Percentiles rank a stretch among this genome's conserved stretches.
These are phyloP conservation scores for Irpex lacteus DNA, from an alignment of 1,284 basidiomycete genomes.

Conservation along the genomic window DNA sequence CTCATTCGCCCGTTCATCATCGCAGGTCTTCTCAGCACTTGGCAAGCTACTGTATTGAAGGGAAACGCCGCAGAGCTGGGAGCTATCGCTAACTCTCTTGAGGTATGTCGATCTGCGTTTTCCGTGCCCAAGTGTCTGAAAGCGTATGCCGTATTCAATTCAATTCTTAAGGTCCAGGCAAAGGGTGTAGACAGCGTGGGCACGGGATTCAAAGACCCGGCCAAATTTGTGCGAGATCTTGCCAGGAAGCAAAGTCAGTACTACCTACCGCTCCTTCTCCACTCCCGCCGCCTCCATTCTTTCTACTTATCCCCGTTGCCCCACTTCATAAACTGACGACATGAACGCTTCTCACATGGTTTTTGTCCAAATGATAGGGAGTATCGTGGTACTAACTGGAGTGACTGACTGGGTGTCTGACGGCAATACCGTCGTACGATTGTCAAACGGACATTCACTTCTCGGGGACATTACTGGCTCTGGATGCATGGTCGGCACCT, in stretches of 20 bases:
- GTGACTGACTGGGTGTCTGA: constrained; percentile 86
- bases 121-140: background rate
- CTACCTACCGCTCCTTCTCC: constrained; percentile 4
- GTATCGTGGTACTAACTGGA: constrained; percentile 85
- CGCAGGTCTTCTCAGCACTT: constrained; percentile 74
- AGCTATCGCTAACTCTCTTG: constrained; percentile 69
- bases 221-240: constrained; percentile 64
- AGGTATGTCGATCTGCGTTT: constrained; percentile 41
- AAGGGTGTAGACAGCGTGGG: constrained; percentile 90
- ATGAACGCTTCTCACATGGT: background rate
- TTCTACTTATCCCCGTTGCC: background rate
- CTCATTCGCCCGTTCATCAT: background rate
- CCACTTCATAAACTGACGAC: background rate
- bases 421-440: constrained; percentile 64
- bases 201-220: constrained; percentile 74
- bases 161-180: constrained; percentile 54
- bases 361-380: constrained; percentile 43
- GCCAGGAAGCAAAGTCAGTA: constrained; percentile 74
- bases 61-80: constrained; percentile 94
- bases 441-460: constrained; percentile 76
- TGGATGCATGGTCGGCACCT: constrained; percentile 86
- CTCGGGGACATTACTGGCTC: constrained; percentile 86
- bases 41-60: constrained; percentile 92
- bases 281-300: background rate
- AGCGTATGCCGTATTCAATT: background rate